Conservation (phyloP, 805 yeast species). For the Monosporozyma unispora region DNA sequence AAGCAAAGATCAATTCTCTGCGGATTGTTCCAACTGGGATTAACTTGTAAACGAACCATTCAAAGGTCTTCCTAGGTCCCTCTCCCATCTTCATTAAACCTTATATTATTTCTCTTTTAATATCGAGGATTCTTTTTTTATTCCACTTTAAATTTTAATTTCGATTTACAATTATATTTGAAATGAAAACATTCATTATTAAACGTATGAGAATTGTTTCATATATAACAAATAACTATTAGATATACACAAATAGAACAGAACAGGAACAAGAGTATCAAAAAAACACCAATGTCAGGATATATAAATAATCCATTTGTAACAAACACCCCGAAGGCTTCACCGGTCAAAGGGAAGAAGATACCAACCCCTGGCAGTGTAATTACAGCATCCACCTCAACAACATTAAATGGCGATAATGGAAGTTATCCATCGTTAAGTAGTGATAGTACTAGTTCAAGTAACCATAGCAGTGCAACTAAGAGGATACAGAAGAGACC, state of each 20-base stretch:
- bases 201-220: background rate
- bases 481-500: constrained; percentile 5
- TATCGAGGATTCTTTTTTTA: background rate
- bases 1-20: too few species aligned
- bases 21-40: too few species aligned
- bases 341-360: constrained; percentile 14
- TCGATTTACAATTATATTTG: too few species aligned
- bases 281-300: background rate
- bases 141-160: background rate
- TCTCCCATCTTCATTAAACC: too few species aligned
- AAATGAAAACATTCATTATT: background rate
- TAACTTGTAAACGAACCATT: too few species aligned
- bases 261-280: background rate
- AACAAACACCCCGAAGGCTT: constrained; percentile 28
- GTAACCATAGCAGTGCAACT: background rate
- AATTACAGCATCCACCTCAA: background rate
- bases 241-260: background rate
- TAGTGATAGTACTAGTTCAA: background rate
- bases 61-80: too few species aligned
- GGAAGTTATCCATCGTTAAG: background rate
- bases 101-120: too few species aligned
- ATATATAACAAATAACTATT: background rate
- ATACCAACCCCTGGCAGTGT: background rate
- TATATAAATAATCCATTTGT: constrained; percentile 23
- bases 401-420: background rate